phyloP scores from a whole-genome alignment of 1,284 basidiomycete genomes.

The Takashimella koratensis region DNA sequence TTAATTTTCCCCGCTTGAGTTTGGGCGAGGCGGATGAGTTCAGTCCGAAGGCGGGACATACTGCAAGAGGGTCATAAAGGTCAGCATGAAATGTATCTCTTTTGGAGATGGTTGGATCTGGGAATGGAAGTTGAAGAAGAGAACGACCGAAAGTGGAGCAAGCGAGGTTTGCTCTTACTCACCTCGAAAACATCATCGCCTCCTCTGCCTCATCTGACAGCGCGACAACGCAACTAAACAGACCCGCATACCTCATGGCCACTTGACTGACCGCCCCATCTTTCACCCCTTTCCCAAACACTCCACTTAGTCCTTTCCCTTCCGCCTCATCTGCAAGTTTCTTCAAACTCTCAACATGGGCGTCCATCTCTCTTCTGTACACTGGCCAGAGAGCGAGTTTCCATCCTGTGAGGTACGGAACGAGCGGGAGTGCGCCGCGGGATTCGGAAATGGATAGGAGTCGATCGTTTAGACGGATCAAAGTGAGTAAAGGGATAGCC shows the following conservation, averaged over 20 bases:
- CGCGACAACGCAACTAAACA: conserved; percentile 75
- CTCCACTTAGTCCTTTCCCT: conserved; percentile 40
- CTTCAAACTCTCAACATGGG: conserved; percentile 73
- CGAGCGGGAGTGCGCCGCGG: conserved; percentile 70
- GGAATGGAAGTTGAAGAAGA: no score
- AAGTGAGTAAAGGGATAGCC: conserved; percentile 70
- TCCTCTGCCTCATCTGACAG: conserved; percentile 80
- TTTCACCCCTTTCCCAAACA: conserved; percentile 62
- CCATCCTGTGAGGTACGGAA: conserved; percentile 71
- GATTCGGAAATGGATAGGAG: conserved; percentile 67
- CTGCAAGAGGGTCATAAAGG: conserved; percentile 50
- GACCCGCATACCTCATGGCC: conserved; percentile 64
- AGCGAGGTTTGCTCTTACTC: no score
- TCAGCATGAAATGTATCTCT: no score
- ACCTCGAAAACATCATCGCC: conserved; percentile 93
- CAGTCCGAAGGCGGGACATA: conserved; percentile 75
- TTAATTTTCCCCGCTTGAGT: conserved; percentile 66
- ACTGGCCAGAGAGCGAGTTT: conserved; percentile 84
- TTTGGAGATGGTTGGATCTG: no score
- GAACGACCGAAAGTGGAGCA: no score
- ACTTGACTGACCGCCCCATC: conserved; percentile 60
- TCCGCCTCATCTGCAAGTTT: conserved; percentile 70
- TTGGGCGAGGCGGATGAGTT: conserved; percentile 72
- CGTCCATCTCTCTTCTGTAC: conserved; percentile 83
- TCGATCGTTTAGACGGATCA: conserved; percentile 81